Percentiles rank a stretch among this genome's conserved stretches.
These are phyloP conservation scores for Globisporangium alternatum DNA, from an alignment of 352 stramenopile genomes.

Conservation along the genomic window DNA sequence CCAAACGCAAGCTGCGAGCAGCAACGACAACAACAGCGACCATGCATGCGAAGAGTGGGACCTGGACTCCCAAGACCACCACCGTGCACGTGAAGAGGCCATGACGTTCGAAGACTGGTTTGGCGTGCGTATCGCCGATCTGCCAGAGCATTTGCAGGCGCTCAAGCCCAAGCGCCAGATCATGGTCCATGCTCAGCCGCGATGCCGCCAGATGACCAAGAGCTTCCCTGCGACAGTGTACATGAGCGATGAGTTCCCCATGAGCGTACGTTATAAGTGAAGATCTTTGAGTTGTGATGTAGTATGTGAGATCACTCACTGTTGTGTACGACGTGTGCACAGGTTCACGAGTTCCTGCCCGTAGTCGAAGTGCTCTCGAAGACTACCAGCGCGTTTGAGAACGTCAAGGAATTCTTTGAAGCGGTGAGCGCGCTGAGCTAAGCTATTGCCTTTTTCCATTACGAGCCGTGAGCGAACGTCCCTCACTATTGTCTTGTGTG, in stretches of 20 bases:
- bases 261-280: conserved; percentile 34
- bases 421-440: conserved; percentile 26
- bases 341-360: conserved; percentile 59
- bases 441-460: not conserved
- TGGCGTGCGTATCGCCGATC: conserved; percentile 35
- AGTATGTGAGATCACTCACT: not conserved
- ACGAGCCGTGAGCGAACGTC: not conserved
- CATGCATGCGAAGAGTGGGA: conserved; percentile 14
- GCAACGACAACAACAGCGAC: not conserved
- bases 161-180: conserved; percentile 41
- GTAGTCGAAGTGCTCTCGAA: conserved; percentile 70
- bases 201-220: conserved; percentile 47
- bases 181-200: conserved; percentile 51
- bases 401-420: conserved; percentile 55
- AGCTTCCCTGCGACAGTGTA: conserved; percentile 54
- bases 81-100: conserved; percentile 37
- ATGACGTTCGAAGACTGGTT: conserved; percentile 68
- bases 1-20: conserved; percentile 8
- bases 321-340: not conserved
- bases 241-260: conserved; percentile 55
- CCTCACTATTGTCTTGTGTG: not conserved
- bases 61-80: conserved; percentile 31
- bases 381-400: conserved; percentile 62
- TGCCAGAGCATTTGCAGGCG: conserved; percentile 28
- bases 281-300: not conserved